Evolutionary conservation across 805 yeast species (phyloP).

Genomic region (Jamesozyma rosinii): DNA sequence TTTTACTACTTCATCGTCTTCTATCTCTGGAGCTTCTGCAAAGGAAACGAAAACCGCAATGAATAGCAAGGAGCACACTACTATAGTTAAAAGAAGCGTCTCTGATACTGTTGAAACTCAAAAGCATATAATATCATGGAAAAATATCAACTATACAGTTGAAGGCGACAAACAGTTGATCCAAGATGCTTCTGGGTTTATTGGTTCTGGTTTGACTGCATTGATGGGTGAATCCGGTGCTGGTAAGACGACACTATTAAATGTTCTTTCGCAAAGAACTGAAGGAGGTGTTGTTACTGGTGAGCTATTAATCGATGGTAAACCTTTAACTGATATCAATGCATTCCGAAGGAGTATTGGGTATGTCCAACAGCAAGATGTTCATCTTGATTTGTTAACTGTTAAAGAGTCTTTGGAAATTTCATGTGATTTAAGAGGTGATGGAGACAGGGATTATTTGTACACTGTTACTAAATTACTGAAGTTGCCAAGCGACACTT

Average conservation of each 20-base stretch:
- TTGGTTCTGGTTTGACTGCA: conserved; percentile 56
- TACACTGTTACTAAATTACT: conserved; percentile 33
- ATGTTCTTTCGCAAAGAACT: conserved; percentile 43
- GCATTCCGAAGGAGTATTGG: conserved; percentile 49
- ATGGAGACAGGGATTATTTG: conserved; percentile 24
- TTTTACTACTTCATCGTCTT: neutral
- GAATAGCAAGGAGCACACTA: neutral
- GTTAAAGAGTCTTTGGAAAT: conserved; percentile 47
- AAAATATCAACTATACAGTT: conserved; percentile 48
- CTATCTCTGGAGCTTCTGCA: neutral
- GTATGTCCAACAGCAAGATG: conserved; percentile 53
- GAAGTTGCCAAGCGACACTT: conserved; percentile 33
- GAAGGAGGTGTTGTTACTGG: conserved; percentile 51
- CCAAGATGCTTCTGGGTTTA: conserved; percentile 51
- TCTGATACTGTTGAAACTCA: conserved; percentile 11
- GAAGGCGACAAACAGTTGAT: conserved; percentile 29
- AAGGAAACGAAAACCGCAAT: neutral
- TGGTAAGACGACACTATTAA: conserved; percentile 52
- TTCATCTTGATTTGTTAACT: conserved; percentile 42
- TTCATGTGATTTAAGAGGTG: conserved; percentile 43
- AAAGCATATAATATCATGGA: conserved; percentile 52
- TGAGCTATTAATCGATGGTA: conserved; percentile 49
- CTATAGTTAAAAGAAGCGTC: neutral
- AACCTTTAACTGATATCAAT: conserved; percentile 32
- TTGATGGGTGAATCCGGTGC: conserved; percentile 63